Evolutionary conservation across 169 alveolate species (phyloP).

Genomic region (Plasmodium vivax): DNA sequence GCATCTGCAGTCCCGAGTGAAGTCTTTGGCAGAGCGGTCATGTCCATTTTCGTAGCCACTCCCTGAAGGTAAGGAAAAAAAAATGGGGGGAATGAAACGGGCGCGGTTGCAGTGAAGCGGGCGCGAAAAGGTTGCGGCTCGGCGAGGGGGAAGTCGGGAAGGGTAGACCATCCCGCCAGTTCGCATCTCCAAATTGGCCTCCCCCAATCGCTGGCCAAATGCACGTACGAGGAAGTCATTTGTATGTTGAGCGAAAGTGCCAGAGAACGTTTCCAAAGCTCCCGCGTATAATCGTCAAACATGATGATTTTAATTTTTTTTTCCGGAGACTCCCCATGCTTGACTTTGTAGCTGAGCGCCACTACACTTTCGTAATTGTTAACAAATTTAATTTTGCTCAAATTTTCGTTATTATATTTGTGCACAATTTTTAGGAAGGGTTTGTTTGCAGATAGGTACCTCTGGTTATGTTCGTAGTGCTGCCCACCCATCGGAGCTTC

Average conservation of each 20-base stretch:
- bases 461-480: background rate
- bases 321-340: constrained; percentile 11
- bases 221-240: constrained; percentile 65
- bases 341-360: constrained; percentile 26
- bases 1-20: background rate
- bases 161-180: background rate
- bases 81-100: background rate
- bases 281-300: constrained; percentile 75
- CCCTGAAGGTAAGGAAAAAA: constrained; percentile 47
- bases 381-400: constrained; percentile 31
- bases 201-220: background rate
- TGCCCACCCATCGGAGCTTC: background rate
- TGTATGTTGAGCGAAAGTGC: constrained; percentile 59
- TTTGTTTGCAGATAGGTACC: constrained; percentile 56
- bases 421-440: constrained; percentile 42
- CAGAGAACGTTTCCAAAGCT: constrained; percentile 64
- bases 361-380: constrained; percentile 47
- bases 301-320: constrained; percentile 59
- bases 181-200: background rate
- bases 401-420: constrained; percentile 63
- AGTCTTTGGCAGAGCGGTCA: background rate
- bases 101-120: background rate
- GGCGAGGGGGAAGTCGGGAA: background rate
- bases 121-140: background rate
- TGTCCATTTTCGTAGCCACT: constrained; percentile 70